Conservation (phyloP, 352 stramenopile genomes). For the Globisporangium cederbergense region DNA sequence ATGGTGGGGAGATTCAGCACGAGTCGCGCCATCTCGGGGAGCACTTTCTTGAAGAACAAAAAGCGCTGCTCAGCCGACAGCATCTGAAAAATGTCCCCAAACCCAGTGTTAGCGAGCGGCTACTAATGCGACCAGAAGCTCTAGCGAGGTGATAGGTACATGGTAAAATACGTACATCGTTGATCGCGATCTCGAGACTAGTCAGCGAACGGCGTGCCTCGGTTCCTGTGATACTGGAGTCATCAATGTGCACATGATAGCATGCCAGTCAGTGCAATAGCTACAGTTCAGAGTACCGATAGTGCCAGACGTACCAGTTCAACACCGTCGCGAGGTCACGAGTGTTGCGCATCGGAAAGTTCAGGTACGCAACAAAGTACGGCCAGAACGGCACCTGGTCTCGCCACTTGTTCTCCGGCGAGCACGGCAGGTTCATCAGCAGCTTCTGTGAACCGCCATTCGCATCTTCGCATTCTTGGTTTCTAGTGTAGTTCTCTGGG, state of each 20-base stretch:
- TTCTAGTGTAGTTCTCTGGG: slow-evolving; percentile 20
- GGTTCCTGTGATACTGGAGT: slow-evolving; percentile 28
- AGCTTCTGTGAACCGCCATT: slow-evolving; percentile 7
- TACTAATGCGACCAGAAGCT: not conserved
- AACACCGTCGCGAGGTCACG: slow-evolving; percentile 34
- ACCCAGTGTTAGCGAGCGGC: too few species aligned
- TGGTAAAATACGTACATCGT: slow-evolving; percentile 20
- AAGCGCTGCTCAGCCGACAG: slow-evolving; percentile 28
- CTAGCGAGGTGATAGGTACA: not conserved
- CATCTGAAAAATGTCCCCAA: slow-evolving; percentile 24
- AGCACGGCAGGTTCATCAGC: slow-evolving; percentile 42
- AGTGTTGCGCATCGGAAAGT: slow-evolving; percentile 33
- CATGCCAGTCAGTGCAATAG: not conserved
- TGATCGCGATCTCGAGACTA: slow-evolving; percentile 36
- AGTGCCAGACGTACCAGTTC: slow-evolving; percentile 31
- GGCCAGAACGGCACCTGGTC: slow-evolving; percentile 65
- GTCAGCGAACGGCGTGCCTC: slow-evolving; percentile 28
- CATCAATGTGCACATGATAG: not conserved
- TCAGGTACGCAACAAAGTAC: slow-evolving; percentile 50
- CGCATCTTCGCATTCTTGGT: slow-evolving; percentile 7
- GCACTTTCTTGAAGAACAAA: slow-evolving; percentile 36
- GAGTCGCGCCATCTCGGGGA: slow-evolving; percentile 49
- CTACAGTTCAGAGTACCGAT: too few species aligned
- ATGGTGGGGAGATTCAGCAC: slow-evolving; percentile 47
- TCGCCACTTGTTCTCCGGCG: slow-evolving; percentile 26